Percentiles rank a stretch among this genome's conserved stretches.
Conservation (phyloP, 2,329 filamentous ascomycete species). For the Diaporthe destruens region DNA sequence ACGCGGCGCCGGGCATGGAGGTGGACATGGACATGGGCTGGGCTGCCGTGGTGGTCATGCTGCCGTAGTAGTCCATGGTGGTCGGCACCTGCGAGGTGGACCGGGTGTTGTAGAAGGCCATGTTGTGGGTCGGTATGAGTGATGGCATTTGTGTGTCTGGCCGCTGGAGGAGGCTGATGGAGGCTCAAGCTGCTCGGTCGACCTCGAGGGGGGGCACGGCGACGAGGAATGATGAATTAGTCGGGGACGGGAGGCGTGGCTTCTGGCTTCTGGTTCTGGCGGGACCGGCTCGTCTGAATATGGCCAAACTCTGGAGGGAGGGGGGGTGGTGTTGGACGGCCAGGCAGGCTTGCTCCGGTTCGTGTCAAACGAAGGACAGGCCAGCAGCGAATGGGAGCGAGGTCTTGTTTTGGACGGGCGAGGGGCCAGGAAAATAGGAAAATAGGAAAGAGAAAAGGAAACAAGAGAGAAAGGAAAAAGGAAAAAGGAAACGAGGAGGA, state of each 20-base stretch:
- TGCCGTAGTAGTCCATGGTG: constrained; percentile 50
- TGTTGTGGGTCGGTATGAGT: constrained; percentile 44
- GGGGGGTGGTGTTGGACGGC: constrained; percentile 7
- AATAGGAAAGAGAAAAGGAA: constrained; percentile 37
- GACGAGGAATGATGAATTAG: constrained; percentile 23
- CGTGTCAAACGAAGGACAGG: constrained; percentile 40
- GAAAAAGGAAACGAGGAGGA: constrained; percentile 34
- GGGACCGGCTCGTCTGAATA: constrained; percentile 37
- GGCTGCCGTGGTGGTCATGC: constrained; percentile 47
- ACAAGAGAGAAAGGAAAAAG: constrained; percentile 30
- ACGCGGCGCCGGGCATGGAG: constrained; percentile 47
- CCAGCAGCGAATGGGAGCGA: constrained; percentile 38
- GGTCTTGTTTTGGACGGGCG: constrained; percentile 31
- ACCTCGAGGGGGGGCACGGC: neutral
- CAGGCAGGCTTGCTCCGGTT: constrained; percentile 38
- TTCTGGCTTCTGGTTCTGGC: constrained; percentile 24
- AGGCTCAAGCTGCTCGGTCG: constrained; percentile 44
- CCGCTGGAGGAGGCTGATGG: constrained; percentile 48
- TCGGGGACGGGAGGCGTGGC: constrained; percentile 11
- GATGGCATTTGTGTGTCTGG: constrained; percentile 44
- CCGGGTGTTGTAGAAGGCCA: constrained; percentile 51
- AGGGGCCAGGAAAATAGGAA: constrained; percentile 38
- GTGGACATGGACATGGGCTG: constrained; percentile 44
- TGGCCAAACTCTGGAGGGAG: constrained; percentile 16
- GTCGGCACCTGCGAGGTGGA: constrained; percentile 38